A percentile compares a stretch with the other conserved stretches of the same genome.
These are phyloP conservation scores for Cyclotella kingstonii DNA, from an alignment of 108 stramenopile species.

Conservation along the genomic window DNA sequence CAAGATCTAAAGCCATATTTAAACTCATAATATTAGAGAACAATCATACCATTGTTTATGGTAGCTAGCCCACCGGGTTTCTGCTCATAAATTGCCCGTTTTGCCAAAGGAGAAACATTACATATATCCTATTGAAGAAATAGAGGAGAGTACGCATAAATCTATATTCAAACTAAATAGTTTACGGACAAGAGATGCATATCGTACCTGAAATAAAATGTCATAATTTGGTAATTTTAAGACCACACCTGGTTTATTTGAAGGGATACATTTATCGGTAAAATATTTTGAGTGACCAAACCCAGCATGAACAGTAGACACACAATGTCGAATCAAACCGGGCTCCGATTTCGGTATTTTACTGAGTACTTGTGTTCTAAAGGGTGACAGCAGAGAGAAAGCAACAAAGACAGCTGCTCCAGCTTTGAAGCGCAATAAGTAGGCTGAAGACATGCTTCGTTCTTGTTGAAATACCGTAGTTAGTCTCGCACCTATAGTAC, in stretches of 20 bases:
- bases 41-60: conserved; percentile 12
- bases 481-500: no score
- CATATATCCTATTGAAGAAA: conserved; percentile 12
- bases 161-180: background rate
- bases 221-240: conserved; percentile 44
- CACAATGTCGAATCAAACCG: no score
- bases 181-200: background rate
- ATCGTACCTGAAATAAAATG: conserved; percentile 23
- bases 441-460: no score
- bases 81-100: conserved; percentile 26
- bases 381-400: no score
- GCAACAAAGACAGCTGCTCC: no score
- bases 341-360: no score
- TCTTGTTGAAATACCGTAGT: no score
- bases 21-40: background rate
- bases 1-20: background rate
- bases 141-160: background rate
- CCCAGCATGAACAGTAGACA: conserved; percentile 7
- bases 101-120: conserved; percentile 38
- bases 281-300: conserved; percentile 39
- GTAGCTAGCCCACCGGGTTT: conserved; percentile 19
- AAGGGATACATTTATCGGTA: conserved; percentile 14
- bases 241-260: conserved; percentile 23
- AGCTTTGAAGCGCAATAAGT: no score
- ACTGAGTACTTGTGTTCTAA: no score